Evolutionary conservation across 2,329 filamentous ascomycete species (phyloP).

Genomic region (Talaromyces sp.): DNA sequence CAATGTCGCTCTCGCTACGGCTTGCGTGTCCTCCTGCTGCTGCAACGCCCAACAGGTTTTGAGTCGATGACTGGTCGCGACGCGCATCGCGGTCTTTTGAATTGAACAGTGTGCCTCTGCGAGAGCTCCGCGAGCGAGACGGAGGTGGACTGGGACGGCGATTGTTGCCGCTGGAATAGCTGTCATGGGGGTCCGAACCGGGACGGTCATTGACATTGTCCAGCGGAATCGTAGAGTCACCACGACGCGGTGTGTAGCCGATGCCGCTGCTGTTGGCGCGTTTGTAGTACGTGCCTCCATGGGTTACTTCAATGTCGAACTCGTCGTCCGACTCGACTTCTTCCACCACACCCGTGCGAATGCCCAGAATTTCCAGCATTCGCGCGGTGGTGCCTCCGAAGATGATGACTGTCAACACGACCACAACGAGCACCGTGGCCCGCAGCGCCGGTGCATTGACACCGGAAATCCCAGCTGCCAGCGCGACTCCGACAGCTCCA

Average conservation of each 20-base stretch:
- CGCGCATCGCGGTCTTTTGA: conserved; percentile 40
- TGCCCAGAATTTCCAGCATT: conserved; percentile 97
- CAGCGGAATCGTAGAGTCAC: conserved; percentile 54
- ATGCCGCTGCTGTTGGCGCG: conserved; percentile 64
- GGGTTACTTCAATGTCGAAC: conserved; percentile 84
- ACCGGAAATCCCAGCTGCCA: conserved; percentile 81
- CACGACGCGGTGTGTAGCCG: conserved; percentile 65
- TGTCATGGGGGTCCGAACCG: conserved; percentile 26
- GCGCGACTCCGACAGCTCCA: conserved; percentile 88
- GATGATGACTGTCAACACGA: conserved; percentile 96
- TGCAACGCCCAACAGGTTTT: conserved; percentile 45
- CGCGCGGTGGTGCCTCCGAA: conserved; percentile 95
- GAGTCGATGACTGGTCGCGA: conserved; percentile 36
- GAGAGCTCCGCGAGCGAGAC: conserved; percentile 32
- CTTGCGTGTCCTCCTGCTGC: conserved; percentile 19
- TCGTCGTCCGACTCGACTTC: conserved; percentile 97
- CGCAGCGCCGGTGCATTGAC: conserved; percentile 76
- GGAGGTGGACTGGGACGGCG: conserved; percentile 42
- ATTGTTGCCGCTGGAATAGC: conserved; percentile 56
- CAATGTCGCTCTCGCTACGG: conserved; percentile 38
- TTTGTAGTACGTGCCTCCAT: conserved; percentile 70
- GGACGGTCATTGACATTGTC: conserved; percentile 40
- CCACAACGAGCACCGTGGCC: conserved; percentile 94
- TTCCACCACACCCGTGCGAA: conserved; percentile 90
- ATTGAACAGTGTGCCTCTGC: conserved; percentile 49